Evolutionary conservation across 345 rosid species (phyloP).

Genomic region (Streptanthus diversifolius): DNA sequence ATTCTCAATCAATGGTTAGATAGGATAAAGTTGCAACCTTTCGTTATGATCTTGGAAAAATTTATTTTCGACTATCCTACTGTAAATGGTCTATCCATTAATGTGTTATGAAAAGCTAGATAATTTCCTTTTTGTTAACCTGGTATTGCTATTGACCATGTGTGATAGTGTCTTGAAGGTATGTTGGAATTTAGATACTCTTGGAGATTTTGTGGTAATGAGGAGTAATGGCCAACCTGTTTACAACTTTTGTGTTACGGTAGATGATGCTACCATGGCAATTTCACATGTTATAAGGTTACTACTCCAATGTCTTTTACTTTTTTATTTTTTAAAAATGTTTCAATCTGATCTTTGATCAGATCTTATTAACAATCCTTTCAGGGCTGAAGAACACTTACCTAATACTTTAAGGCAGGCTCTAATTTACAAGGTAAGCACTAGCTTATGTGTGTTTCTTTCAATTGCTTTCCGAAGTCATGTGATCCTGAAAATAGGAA

Average conservation of each 20-base stretch:
- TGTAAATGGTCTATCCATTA: background rate
- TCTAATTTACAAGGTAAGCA: constrained; percentile 73
- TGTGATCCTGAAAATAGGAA: constrained; percentile 7
- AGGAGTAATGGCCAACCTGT: constrained; percentile 96
- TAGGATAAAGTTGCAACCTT: background rate
- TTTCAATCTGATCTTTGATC: constrained; percentile 12
- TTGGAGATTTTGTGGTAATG: constrained; percentile 94
- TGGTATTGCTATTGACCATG: constrained; percentile 40
- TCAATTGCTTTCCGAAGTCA: constrained; percentile 2
- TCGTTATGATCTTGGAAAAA: background rate
- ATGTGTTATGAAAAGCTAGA: background rate
- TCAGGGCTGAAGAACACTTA: constrained; percentile 94
- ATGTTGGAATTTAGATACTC: constrained; percentile 86
- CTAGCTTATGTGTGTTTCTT: constrained; percentile 11
- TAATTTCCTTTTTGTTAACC: background rate
- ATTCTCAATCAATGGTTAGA: background rate
- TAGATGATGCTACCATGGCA: constrained; percentile 97
- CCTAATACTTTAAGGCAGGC: constrained; percentile 94
- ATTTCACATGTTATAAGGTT: constrained; percentile 95
- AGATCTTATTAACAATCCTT: background rate
- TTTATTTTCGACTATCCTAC: background rate
- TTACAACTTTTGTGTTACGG: constrained; percentile 91
- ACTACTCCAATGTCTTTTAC: constrained; percentile 2
- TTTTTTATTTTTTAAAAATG: background rate
- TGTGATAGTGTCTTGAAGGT: constrained; percentile 77